Percentiles rank a stretch among this genome's conserved stretches.
phyloP scores from a whole-genome alignment of 495 filamentous ascomycete species.

The Mytilinidion resinicola region DNA sequence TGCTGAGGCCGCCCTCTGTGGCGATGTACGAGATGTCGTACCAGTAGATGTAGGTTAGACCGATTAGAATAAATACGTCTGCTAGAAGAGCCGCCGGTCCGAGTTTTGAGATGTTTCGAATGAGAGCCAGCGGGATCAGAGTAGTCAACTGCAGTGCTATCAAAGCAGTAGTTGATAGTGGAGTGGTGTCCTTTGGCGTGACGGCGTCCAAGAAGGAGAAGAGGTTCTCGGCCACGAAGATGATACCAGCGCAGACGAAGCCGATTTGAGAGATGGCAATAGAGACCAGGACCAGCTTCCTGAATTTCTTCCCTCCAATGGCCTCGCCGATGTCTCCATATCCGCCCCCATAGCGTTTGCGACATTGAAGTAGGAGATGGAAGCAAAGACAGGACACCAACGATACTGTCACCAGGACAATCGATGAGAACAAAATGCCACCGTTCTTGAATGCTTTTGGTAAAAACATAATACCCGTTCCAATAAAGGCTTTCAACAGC shows the following conservation, averaged over 20 bases:
- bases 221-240: slow-evolving; percentile 61
- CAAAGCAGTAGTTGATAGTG: slow-evolving; percentile 42
- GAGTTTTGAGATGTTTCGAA: slow-evolving; percentile 60
- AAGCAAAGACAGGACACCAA: slow-evolving; percentile 54
- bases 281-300: slow-evolving; percentile 50
- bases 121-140: slow-evolving; percentile 53
- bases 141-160: slow-evolving; percentile 52
- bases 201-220: slow-evolving; percentile 52
- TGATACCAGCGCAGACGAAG: slow-evolving; percentile 60
- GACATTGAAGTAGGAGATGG: slow-evolving; percentile 54
- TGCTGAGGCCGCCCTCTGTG: slow-evolving; percentile 38
- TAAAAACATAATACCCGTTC: slow-evolving; percentile 63
- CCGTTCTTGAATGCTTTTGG: slow-evolving; percentile 64
- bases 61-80: slow-evolving; percentile 56
- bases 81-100: slow-evolving; percentile 54
- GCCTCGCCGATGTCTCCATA: slow-evolving; percentile 58
- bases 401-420: slow-evolving; percentile 52
- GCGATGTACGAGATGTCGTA: slow-evolving; percentile 51
- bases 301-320: slow-evolving; percentile 47
- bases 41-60: slow-evolving; percentile 58
- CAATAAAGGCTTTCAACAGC: slow-evolving; percentile 58
- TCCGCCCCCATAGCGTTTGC: slow-evolving; percentile 46
- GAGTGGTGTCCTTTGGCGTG: slow-evolving; percentile 30
- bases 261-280: slow-evolving; percentile 61
- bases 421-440: slow-evolving; percentile 57